These are phyloP conservation scores for Penicillium maclennaniae DNA, from an alignment of 495 filamentous ascomycete species.

Conservation along the genomic window DNA sequence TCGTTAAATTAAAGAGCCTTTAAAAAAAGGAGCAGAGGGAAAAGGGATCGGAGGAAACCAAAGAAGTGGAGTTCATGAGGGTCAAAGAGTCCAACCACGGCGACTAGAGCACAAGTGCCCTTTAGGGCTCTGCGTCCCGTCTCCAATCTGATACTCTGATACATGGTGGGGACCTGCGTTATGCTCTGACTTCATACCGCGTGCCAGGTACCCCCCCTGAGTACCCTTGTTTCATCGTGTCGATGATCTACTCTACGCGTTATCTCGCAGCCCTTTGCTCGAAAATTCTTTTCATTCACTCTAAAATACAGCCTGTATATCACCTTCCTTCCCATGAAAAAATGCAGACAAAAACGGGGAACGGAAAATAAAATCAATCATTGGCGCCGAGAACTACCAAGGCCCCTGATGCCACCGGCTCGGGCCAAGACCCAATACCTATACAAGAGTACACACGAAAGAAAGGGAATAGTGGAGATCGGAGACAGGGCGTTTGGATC, in stretches of 20 bases:
- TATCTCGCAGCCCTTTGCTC: neutral
- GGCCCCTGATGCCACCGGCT: conserved; percentile 13
- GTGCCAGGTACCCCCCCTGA: neutral
- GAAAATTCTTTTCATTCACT: conserved; percentile 14
- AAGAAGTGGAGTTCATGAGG: neutral
- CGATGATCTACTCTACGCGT: neutral
- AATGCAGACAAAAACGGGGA: conserved; percentile 6
- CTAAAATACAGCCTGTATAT: conserved; percentile 19
- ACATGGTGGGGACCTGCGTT: neutral
- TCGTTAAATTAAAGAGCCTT: neutral
- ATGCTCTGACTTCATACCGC: neutral
- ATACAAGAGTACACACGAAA: conserved; percentile 15
- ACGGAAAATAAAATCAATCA: conserved; percentile 18
- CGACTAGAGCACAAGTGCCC: neutral
- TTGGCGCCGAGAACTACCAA: conserved; percentile 41
- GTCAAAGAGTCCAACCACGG: neutral
- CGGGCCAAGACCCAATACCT: conserved; percentile 25
- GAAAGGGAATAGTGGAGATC: conserved; percentile 11
- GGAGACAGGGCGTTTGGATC: conserved; percentile 2
- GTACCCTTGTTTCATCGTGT: conserved; percentile 1
- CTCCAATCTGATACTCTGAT: neutral
- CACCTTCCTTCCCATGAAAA: conserved; percentile 6
- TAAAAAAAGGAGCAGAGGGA: neutral
- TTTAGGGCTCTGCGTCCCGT: neutral
- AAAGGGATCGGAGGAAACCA: conserved; percentile 8